phyloP scores from a whole-genome alignment of 306 rosid species.

The Biancaea sappan region DNA sequence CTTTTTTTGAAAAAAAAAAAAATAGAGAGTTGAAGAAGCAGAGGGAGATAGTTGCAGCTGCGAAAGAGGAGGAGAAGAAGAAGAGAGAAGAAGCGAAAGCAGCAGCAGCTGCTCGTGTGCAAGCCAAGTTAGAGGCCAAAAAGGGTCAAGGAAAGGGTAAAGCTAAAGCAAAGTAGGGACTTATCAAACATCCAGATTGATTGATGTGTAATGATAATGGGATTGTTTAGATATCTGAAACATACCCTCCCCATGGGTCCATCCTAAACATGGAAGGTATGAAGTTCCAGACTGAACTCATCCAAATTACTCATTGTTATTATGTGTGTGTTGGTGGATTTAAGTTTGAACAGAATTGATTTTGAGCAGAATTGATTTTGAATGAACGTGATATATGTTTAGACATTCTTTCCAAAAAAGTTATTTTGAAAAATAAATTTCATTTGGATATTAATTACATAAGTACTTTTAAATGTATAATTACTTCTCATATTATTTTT shows the following conservation, averaged over 20 bases:
- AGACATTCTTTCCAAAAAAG: no score
- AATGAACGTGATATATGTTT: no score
- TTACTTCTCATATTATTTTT: no score
- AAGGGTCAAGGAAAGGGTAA: slow-evolving; percentile 93
- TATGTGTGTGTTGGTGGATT: no score
- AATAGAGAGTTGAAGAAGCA: slow-evolving; percentile 92
- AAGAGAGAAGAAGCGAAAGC: slow-evolving; percentile 95
- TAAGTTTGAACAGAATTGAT: no score
- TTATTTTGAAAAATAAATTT: no score
- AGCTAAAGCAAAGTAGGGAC: slow-evolving; percentile 70
- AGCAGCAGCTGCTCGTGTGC: slow-evolving; percentile 88
- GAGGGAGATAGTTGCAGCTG: slow-evolving; percentile 85
- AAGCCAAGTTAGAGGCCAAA: slow-evolving; percentile 88
- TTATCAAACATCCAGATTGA: slow-evolving; percentile 2
- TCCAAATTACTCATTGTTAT: background rate
- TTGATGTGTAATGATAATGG: background rate
- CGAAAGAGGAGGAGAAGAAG: slow-evolving; percentile 85
- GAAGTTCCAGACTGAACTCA: background rate
- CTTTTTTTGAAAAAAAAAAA: background rate
- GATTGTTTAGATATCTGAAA: background rate
- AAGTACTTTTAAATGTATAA: no score
- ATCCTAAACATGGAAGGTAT: background rate
- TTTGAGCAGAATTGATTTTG: no score
- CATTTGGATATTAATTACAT: no score
- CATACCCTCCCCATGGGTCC: background rate